phyloP scores from a whole-genome alignment of 768 basidiomycete species.

The Leccinum sublutescens region DNA sequence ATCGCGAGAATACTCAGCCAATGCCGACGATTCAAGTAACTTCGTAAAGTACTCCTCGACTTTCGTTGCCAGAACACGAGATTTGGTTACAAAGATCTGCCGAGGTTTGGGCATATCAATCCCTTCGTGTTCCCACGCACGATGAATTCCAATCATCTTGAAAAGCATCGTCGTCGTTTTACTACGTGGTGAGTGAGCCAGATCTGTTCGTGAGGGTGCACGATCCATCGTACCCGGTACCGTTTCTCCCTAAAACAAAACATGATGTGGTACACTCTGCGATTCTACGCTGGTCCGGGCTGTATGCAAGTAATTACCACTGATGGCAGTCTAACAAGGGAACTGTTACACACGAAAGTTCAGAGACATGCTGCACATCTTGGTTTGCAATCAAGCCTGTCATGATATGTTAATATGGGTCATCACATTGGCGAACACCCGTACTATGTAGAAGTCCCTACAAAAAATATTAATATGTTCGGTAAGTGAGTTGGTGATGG shows the following conservation, averaged over 20 bases:
- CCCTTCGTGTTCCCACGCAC: constrained; percentile 42
- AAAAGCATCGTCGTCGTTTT: constrained; percentile 79
- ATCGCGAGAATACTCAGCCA: constrained; percentile 35
- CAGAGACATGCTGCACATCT: constrained; percentile 29
- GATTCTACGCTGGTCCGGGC: constrained; percentile 51
- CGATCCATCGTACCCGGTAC: constrained; percentile 55
- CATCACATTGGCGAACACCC: neutral
- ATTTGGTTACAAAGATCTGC: constrained; percentile 74
- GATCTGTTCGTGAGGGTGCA: neutral
- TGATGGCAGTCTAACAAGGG: constrained; percentile 12
- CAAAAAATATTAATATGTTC: constrained; percentile 27
- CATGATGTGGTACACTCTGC: constrained; percentile 60
- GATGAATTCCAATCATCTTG: constrained; percentile 70
- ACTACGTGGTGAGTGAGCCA: constrained; percentile 31
- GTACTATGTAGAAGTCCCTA: constrained; percentile 26
- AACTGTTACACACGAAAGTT: constrained; percentile 20
- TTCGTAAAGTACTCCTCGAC: constrained; percentile 66
- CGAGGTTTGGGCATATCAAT: constrained; percentile 46
- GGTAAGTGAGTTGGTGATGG: constrained; percentile 24
- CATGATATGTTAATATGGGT: neutral
- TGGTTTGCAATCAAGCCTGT: constrained; percentile 25
- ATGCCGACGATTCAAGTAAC: constrained; percentile 44
- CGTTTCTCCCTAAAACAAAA: constrained; percentile 68
- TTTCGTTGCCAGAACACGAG: constrained; percentile 60
- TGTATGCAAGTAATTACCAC: constrained; percentile 13